phyloP scores from a whole-genome alignment of 2,329 filamentous ascomycete genomes.

The Ophiostoma piceae region DNA sequence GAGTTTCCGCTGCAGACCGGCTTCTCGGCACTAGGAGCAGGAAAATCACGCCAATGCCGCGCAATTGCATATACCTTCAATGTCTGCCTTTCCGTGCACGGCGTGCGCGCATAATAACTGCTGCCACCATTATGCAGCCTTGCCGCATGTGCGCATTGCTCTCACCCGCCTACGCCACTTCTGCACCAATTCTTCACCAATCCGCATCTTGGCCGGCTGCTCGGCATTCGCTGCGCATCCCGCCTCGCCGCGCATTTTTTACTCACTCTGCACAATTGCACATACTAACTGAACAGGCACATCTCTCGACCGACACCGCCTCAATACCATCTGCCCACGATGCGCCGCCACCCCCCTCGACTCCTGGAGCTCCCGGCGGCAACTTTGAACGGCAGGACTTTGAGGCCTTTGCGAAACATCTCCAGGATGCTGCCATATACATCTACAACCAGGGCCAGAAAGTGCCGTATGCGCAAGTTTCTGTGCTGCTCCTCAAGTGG shows the following conservation, averaged over 20 bases:
- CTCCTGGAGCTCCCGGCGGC: constrained; percentile 26
- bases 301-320: neutral
- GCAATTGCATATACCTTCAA: neutral
- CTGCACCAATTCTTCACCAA: neutral
- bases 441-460: constrained; percentile 59
- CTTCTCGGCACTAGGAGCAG: neutral
- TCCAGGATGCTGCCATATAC: constrained; percentile 63
- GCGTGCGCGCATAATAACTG: neutral
- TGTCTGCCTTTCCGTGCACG: neutral
- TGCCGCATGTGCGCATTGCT: neutral
- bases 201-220: neutral
- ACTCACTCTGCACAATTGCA: neutral
- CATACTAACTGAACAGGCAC: neutral
- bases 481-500: constrained; percentile 58
- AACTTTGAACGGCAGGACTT: constrained; percentile 52
- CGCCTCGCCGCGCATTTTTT: neutral
- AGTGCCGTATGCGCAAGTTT: constrained; percentile 53
- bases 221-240: neutral
- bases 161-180: neutral
- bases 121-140: neutral
- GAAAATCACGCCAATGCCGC: neutral
- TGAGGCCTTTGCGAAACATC: constrained; percentile 61
- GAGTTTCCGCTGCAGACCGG: neutral
- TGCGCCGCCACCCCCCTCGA: constrained; percentile 21
- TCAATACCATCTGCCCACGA: constrained; percentile 22